Conservation (phyloP, 306 rosid species). For the Trifolium dubium region DNA sequence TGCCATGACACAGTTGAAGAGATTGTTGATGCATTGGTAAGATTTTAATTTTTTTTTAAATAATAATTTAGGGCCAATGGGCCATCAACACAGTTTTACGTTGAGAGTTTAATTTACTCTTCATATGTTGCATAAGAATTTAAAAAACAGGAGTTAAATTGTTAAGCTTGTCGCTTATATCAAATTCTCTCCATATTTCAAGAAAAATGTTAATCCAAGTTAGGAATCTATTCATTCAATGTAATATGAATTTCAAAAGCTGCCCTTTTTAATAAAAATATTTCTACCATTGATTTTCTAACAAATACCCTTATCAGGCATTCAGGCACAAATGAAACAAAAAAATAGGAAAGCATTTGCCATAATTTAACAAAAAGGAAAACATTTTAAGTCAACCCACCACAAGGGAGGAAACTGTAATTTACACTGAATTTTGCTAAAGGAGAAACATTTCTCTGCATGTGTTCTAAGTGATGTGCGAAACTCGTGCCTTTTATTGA, state of each 20-base stretch:
- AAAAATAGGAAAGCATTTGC: background rate
- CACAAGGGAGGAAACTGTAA: background rate
- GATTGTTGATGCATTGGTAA: conserved; percentile 81
- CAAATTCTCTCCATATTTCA: background rate
- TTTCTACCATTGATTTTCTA: no score
- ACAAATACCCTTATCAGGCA: no score
- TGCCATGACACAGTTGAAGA: conserved; percentile 84
- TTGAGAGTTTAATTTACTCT: conserved; percentile 19
- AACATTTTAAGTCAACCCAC: background rate
- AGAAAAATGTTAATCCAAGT: background rate
- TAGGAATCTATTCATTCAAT: background rate
- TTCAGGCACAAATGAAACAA: no score
- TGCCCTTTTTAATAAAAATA: background rate
- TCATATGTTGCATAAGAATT: background rate
- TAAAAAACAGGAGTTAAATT: background rate
- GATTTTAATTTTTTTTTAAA: conserved; percentile 31
- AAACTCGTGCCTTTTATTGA: background rate
- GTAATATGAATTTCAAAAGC: background rate
- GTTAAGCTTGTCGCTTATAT: background rate
- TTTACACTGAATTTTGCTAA: background rate
- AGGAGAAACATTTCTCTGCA: background rate
- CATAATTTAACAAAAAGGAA: background rate
- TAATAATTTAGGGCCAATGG: conserved; percentile 21
- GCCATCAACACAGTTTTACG: conserved; percentile 8
- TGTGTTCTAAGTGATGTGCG: background rate